Percentiles rank a stretch among this genome's conserved stretches.
Conservation (phyloP, 805 yeast genomes). For the Ogataea haglerorum region DNA sequence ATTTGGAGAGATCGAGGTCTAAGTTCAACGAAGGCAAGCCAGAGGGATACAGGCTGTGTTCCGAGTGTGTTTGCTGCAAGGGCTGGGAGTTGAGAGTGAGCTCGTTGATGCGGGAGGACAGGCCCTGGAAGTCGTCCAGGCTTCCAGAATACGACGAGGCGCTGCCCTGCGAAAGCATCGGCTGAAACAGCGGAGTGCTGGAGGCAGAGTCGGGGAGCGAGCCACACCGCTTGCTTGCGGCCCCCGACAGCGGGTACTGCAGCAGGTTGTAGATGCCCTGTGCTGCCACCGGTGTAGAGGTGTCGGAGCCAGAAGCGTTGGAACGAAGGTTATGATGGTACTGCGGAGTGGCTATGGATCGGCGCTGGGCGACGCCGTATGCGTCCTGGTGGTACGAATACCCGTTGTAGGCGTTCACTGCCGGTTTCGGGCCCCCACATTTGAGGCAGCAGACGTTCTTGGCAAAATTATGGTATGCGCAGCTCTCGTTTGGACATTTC, state of each 20-base stretch:
- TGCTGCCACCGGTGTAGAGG: slow-evolving; percentile 5
- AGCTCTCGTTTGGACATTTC: slow-evolving; percentile 79
- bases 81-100: slow-evolving; percentile 17
- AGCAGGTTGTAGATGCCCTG: not conserved
- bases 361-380: slow-evolving; percentile 3
- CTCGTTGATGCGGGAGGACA: slow-evolving; percentile 23
- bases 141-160: slow-evolving; percentile 13
- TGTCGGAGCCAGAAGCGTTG: slow-evolving; percentile 8
- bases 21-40: slow-evolving; percentile 1
- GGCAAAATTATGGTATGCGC: slow-evolving; percentile 90
- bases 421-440: slow-evolving; percentile 71
- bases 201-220: slow-evolving; percentile 15
- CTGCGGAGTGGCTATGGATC: slow-evolving; percentile 6
- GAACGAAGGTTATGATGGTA: slow-evolving; percentile 12
- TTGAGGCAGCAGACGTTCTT: slow-evolving; percentile 82
- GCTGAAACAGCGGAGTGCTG: slow-evolving; percentile 20
- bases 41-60: slow-evolving; percentile 2
- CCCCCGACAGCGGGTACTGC: slow-evolving; percentile 10
- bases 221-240: slow-evolving; percentile 11
- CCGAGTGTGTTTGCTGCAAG: not conserved
- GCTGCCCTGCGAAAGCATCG: slow-evolving; percentile 14
- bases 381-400: slow-evolving; percentile 4
- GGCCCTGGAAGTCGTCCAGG: slow-evolving; percentile 17
- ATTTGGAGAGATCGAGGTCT: slow-evolving; percentile 5
- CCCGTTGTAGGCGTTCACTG: slow-evolving; percentile 6